Evolutionary conservation across 2,329 filamentous ascomycete genomes (phyloP), one percentile per base, ranked within the genome.

Genomic region (Fusarium devonianum): DNA sequence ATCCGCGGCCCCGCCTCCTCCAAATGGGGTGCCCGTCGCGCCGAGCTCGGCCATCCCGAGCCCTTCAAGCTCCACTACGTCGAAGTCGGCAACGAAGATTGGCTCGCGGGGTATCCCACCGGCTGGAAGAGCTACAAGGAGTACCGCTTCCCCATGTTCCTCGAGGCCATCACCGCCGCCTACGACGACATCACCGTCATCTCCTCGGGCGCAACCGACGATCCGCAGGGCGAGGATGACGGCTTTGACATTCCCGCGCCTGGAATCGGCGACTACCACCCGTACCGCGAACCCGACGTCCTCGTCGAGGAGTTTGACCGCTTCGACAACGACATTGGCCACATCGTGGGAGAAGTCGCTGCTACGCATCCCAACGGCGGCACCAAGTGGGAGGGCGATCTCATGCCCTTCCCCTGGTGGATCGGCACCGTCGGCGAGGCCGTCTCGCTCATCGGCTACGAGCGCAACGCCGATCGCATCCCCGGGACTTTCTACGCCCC

Each of bases 11-110:
- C 78, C 26, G 66, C 70, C 1, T 71, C 75, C 34, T 82, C 81
- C 1, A 76, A 75, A 17, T 86, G 81, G 73, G 85, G 85, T 11
- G 74, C 78, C 4, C 69, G 78, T 6, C 82, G 85, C 13, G 83
- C 83, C 6, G 70, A 78, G 32, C 74, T 85, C 3, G 86, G 86
- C 4, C 80, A 87, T 59, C 77, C 82, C 0, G 75, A 83, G 49
- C 85, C 86, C 0, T 88, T 83, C 71, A 72, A 67, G 21, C 74
- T 89, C 37, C 73, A 78, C 9, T 85, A 81, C 58, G 81, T 88
- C 44, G 86, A 88, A 68, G 71, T 88, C 32, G 86, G 86, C 49
- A 88, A 89, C 65, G 86, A 89, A 65, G 86, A 89, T 60, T 82
- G 81, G 73, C 77, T 87, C 4, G 77, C 75, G 18, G 75, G 76